A percentile compares a stretch with the other conserved stretches of the same genome.
Evolutionary conservation across 257 asterid species (phyloP).

Genomic region (Scutellaria minor): DNA sequence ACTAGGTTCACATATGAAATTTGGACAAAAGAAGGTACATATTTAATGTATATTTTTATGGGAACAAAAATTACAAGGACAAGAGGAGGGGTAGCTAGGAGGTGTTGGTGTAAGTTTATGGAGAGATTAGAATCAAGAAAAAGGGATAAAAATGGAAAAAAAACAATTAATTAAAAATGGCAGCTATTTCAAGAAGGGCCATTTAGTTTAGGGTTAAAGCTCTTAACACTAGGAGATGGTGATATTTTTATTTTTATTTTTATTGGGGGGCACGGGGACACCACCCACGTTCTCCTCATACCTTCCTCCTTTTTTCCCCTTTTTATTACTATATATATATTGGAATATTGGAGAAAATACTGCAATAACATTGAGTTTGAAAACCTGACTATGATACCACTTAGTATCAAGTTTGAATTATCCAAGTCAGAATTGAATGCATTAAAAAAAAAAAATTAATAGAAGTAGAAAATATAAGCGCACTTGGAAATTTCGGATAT

Average conservation of each 20-base stretch:
- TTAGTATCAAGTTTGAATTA: no score
- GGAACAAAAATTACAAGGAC: slow-evolving; percentile 41
- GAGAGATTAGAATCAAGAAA: slow-evolving; percentile 44
- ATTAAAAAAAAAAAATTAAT: no score
- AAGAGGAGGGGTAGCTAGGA: slow-evolving; percentile 40
- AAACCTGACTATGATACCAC: no score
- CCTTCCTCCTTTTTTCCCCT: slow-evolving; percentile 26
- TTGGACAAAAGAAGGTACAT: slow-evolving; percentile 34
- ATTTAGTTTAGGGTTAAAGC: slow-evolving; percentile 59
- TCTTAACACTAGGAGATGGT: slow-evolving; percentile 77
- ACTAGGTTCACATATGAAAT: slow-evolving; percentile 43
- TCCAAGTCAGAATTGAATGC: no score
- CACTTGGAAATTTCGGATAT: no score
- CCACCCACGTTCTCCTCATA: slow-evolving; percentile 90
- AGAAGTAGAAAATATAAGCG: no score
- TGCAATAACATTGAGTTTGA: not conserved
- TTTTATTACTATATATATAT: not conserved
- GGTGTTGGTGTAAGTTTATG: slow-evolving; percentile 30
- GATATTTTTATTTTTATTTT: slow-evolving; percentile 39
- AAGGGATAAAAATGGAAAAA: slow-evolving; percentile 4
- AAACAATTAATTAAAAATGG: slow-evolving; percentile 20
- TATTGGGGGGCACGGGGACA: slow-evolving; percentile 73
- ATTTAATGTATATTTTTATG: slow-evolving; percentile 12
- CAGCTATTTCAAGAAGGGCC: slow-evolving; percentile 55
- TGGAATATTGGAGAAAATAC: not conserved